Base-by-base conservation (phyloP, 441 rosid genomes). In the Flueggea neowawraea region DNA sequence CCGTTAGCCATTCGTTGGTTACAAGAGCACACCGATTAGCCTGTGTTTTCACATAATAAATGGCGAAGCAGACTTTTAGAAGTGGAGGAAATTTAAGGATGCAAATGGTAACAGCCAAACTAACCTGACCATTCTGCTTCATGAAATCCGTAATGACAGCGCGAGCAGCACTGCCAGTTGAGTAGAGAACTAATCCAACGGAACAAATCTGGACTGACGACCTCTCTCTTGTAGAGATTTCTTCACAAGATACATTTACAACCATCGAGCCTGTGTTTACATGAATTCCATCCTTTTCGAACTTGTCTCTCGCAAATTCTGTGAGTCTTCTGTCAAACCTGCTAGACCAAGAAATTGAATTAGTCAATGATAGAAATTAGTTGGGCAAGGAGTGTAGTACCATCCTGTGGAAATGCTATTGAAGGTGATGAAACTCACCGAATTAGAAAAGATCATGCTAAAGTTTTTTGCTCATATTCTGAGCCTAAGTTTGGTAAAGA, bases 311-410 rank as follows among this genome's bases (percentile, higher is more conserved):
- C 9, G 99, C 99, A 82, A 95, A 92, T 16, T 66, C 76, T 31
- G 97, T 95, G 67, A 95, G 92, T 83, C 98, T 87, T 74, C 88
- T 84, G 88, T 95, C 98, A 85, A 95, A 95, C 98, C 98, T 95
- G 78, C 49, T 8, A 1, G 0, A 36, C 72, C 50, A 54, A 31
- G 48, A 8, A 0, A 36, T 5, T 36, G 28, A 22, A 22, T 36
- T 36, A 36, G 41, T 22, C 28, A 22, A 22, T 22, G 28, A 22
- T 22, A 22, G 28, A 2, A 22, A 22, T 22, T 22, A 22, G 28
- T 22, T 2, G 28, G 28, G 28, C 28, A 22, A 22, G 28, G 28
- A 22, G 28, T 22, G 28, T 22, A 22, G 28, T 22, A 22, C 28
- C 28, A 22, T 22, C 28, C 28, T 22, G 28, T 22, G 28, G 28